Evolutionary conservation across 2,329 filamentous ascomycete genomes (phyloP).

Genomic region (Pseudovirgaria hyperparasitica): DNA sequence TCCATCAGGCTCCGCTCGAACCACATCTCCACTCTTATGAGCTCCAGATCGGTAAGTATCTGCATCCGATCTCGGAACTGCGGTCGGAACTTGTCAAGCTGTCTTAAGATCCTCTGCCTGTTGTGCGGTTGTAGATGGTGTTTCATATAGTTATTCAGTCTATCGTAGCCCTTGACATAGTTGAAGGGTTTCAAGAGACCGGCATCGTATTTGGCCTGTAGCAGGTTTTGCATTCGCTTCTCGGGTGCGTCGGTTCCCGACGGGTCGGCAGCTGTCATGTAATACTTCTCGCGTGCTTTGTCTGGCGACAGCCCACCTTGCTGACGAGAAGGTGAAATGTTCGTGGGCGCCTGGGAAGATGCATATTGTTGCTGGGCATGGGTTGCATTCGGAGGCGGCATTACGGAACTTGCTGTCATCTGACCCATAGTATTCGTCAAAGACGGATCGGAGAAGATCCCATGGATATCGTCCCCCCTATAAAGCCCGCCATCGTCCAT

Average conservation of each 20-base stretch:
- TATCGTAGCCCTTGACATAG: constrained; percentile 91
- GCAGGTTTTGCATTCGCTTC: constrained; percentile 86
- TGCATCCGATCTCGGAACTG: constrained; percentile 96
- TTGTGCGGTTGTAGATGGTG: constrained; percentile 69
- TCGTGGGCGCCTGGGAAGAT: constrained; percentile 32
- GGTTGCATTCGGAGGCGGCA: constrained; percentile 25
- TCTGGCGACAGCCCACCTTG: constrained; percentile 52
- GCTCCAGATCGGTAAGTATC: constrained; percentile 79
- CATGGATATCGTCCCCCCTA: constrained; percentile 29
- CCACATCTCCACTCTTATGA: constrained; percentile 97
- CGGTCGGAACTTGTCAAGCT: constrained; percentile 83
- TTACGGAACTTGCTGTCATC: constrained; percentile 22
- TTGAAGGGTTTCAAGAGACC: constrained; percentile 94
- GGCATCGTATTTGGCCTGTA: constrained; percentile 92
- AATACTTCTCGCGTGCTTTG: constrained; percentile 72
- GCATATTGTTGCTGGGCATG: too few relatives aligned
- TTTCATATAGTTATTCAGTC: constrained; percentile 84
- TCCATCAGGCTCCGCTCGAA: constrained; percentile 95
- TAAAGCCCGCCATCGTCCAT: constrained; percentile 53
- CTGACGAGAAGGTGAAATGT: constrained; percentile 47
- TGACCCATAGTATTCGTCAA: constrained; percentile 30
- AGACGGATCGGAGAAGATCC: constrained; percentile 49
- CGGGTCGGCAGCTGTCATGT: constrained; percentile 91
- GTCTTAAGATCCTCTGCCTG: constrained; percentile 81
- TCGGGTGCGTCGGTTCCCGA: constrained; percentile 77